These are phyloP conservation scores for Leccinum uliginosum DNA, from an alignment of 768 basidiomycete species.

Conservation along the genomic window DNA sequence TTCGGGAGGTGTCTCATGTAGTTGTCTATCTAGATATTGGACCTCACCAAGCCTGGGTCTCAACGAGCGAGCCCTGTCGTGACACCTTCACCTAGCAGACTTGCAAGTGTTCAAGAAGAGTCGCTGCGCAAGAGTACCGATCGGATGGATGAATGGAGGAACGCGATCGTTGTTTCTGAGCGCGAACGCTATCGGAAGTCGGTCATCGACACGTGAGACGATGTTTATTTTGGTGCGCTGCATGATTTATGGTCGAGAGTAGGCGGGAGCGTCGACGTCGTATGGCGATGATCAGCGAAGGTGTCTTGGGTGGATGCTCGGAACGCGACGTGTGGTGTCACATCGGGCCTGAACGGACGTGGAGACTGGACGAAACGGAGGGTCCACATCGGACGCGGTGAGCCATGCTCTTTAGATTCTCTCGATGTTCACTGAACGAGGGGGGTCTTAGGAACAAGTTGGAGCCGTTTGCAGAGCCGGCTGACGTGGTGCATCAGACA, in stretches of 20 bases:
- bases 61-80: background rate
- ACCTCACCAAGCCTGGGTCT: slow-evolving; percentile 41
- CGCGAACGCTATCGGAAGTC: slow-evolving; percentile 67
- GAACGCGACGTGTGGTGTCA: slow-evolving; percentile 85
- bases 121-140: slow-evolving; percentile 58
- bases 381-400: slow-evolving; percentile 85
- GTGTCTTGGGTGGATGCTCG: slow-evolving; percentile 56
- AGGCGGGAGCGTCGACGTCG: slow-evolving; percentile 80
- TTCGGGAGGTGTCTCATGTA: background rate
- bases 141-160: slow-evolving; percentile 70
- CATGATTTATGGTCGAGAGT: background rate
- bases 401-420: slow-evolving; percentile 5
- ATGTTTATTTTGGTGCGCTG: background rate
- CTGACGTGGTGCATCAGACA: slow-evolving; percentile 31
- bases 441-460: slow-evolving; percentile 61
- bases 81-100: slow-evolving; percentile 9
- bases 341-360: slow-evolving; percentile 42
- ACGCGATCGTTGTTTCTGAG: slow-evolving; percentile 64
- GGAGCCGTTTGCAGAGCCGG: slow-evolving; percentile 53
- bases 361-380: slow-evolving; percentile 90
- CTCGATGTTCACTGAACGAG: slow-evolving; percentile 1
- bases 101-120: slow-evolving; percentile 23
- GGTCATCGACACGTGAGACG: slow-evolving; percentile 62
- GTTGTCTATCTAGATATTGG: slow-evolving; percentile 45
- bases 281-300: slow-evolving; percentile 54